Evolutionary conservation across 2,329 filamentous ascomycete genomes (phyloP).

Genomic region (Pyrenophora tritici-repentis): DNA sequence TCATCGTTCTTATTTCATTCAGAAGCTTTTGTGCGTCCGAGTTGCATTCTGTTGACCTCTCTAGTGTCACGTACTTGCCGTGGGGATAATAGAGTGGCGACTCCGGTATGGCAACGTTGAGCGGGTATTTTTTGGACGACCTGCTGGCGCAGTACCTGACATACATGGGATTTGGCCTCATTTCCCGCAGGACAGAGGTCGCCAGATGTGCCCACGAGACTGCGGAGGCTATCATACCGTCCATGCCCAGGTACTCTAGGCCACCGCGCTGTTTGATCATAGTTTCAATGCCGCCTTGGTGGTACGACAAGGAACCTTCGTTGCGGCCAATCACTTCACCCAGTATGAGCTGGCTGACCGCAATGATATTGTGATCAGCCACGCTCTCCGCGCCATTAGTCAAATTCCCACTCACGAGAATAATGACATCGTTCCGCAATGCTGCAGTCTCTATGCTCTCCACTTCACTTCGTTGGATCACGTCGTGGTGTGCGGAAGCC

Average conservation of each 20-base stretch:
- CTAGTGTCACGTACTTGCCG: slow-evolving; percentile 33
- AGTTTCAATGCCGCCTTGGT: slow-evolving; percentile 36
- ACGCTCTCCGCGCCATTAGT: slow-evolving; percentile 25
- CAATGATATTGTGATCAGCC: slow-evolving; percentile 44
- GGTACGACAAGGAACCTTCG: slow-evolving; percentile 24
- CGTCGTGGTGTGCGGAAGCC: slow-evolving; percentile 42
- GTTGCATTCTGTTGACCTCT: slow-evolving; percentile 23
- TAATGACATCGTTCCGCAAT: slow-evolving; percentile 44
- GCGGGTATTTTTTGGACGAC: slow-evolving; percentile 20
- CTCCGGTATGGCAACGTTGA: slow-evolving; percentile 37
- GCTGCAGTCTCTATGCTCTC: slow-evolving; percentile 40
- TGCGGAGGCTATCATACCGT: slow-evolving; percentile 39
- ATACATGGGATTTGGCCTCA: slow-evolving; percentile 33
- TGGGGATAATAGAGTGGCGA: slow-evolving; percentile 45
- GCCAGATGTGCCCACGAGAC: slow-evolving; percentile 40
- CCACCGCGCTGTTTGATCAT: slow-evolving; percentile 47
- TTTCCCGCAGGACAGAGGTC: slow-evolving; percentile 41
- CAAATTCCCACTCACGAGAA: slow-evolving; percentile 36
- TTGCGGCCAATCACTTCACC: slow-evolving; percentile 40
- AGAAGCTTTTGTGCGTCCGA: slow-evolving; percentile 29
- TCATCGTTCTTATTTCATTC: slow-evolving; percentile 36
- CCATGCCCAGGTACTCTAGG: slow-evolving; percentile 34
- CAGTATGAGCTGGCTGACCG: slow-evolving; percentile 44
- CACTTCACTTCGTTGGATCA: slow-evolving; percentile 22
- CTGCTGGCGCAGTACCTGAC: slow-evolving; percentile 26